Base-by-base conservation (phyloP, 805 yeast species). In the Citeromyces nyonsensis region DNA sequence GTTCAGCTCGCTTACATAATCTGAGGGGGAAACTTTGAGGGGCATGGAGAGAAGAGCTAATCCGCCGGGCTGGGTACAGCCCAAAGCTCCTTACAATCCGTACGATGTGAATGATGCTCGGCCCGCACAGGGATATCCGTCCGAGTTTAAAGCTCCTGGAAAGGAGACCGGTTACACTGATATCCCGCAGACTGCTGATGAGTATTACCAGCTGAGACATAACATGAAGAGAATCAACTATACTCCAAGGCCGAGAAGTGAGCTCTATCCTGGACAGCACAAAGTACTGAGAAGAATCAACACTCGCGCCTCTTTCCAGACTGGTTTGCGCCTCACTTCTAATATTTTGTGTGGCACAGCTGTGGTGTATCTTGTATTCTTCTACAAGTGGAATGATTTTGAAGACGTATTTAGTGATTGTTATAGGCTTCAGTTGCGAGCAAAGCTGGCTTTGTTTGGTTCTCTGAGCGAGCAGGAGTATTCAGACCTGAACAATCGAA, bases 41-140 rank as follows among this genome's bases (percentile, higher is more conserved):
- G 55, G 63, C 13, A 38, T 66, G 30, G 69, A 71, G 29, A 63
- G 85, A 56, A 57, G 82, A 35, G 78, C 86, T 3, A 73, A 79
- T 43, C 86, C 91, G 3, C 66, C 67, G 5, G 85, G 84, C 0
- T 79, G 91, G 91, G 65, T 66, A 0, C 81, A 73, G 2, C 94
- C 94, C 7, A 69, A 64, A 39, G 88, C 86, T 1, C 91, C 91
- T 1, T 83, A 80, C 48, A 82, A 82, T 44, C 94, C 94, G 5
- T 83, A 73, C 45, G 94, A 82, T 46, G 79, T 86, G 0, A 54
- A 67, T 1, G 94, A 82, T 46, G 48, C 58, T 27, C 60, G 94
- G 30, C 94, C 94, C 0, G 68, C 93, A 0, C 73, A 74, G 46
- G 94, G 94, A 2, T 82, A 83, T 40, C 94, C 94, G 1, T 74